Evolutionary conservation across 352 stramenopile genomes (phyloP).

Genomic region (Phytophthora parvispora): DNA sequence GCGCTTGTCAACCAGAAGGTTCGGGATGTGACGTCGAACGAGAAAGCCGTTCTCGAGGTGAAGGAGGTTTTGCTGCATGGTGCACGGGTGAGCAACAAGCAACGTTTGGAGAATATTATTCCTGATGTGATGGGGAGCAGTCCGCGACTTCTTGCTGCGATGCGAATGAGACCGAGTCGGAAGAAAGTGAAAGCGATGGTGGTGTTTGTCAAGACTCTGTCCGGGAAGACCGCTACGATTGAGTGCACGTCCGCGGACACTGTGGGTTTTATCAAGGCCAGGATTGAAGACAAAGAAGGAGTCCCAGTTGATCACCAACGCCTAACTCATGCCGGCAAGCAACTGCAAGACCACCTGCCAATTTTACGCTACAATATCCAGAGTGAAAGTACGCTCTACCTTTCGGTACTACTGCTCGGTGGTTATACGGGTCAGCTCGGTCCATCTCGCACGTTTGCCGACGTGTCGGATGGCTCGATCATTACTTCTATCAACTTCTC

Average conservation of each 20-base stretch:
- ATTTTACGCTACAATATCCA: slow-evolving; percentile 11
- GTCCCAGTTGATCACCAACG: slow-evolving; percentile 8
- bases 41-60: background rate
- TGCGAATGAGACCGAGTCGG: background rate
- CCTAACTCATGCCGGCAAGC: slow-evolving; percentile 8
- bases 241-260: background rate
- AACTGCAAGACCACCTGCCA: slow-evolving; percentile 7
- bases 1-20: slow-evolving; percentile 9
- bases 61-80: slow-evolving; percentile 5
- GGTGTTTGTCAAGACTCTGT: slow-evolving; percentile 3
- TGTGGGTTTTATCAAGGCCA: background rate
- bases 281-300: slow-evolving; percentile 5
- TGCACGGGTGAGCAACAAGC: background rate
- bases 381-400: background rate
- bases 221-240: background rate
- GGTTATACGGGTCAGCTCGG: background rate
- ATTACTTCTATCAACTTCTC: slow-evolving; percentile 23
- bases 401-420: background rate
- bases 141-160: slow-evolving; percentile 6
- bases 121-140: background rate
- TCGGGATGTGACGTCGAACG: background rate
- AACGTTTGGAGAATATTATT: background rate
- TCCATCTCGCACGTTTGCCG: slow-evolving; percentile 4
- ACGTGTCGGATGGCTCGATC: slow-evolving; percentile 12
- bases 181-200: too few relatives aligned